These are phyloP conservation scores for Suillus americanus DNA, from an alignment of 768 basidiomycete genomes.

Conservation along the genomic window DNA sequence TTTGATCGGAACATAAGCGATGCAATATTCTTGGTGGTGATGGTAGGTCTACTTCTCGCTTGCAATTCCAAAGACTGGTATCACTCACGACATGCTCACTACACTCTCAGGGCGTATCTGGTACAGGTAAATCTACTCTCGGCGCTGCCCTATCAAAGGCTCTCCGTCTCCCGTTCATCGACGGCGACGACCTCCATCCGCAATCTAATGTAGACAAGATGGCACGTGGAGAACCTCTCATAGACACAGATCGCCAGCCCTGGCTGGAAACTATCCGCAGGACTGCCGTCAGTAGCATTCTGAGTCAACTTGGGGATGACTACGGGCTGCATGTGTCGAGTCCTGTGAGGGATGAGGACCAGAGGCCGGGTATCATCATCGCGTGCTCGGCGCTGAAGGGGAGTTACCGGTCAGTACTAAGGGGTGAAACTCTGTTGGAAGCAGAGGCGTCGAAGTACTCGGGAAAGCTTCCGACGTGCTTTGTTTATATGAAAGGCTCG, in stretches of 20 bases:
- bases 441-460: slow-evolving; percentile 22
- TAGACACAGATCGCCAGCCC: slow-evolving; percentile 80
- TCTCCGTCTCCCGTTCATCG: slow-evolving; percentile 75
- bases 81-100: background rate
- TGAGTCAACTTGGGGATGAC: slow-evolving; percentile 6
- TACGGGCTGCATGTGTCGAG: slow-evolving; percentile 24
- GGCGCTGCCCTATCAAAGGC: slow-evolving; percentile 59
- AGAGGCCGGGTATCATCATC: slow-evolving; percentile 62
- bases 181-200: slow-evolving; percentile 91
- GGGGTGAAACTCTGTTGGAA: slow-evolving; percentile 37
- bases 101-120: slow-evolving; percentile 61
- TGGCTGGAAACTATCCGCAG: slow-evolving; percentile 79
- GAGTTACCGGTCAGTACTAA: slow-evolving; percentile 78
- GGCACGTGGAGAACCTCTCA: slow-evolving; percentile 71
- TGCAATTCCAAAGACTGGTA: background rate
- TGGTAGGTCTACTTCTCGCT: slow-evolving; percentile 38
- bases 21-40: slow-evolving; percentile 45
- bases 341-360: slow-evolving; percentile 4
- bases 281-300: slow-evolving; percentile 44
- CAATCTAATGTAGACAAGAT: slow-evolving; percentile 85
- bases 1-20: slow-evolving; percentile 4
- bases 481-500: slow-evolving; percentile 76
- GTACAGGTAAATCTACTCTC: slow-evolving; percentile 74
- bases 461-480: slow-evolving; percentile 57
- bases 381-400: slow-evolving; percentile 85